These are phyloP conservation scores for Erysiphe neolycopersici DNA, from an alignment of 2,329 filamentous ascomycete species.

Conservation along the genomic window DNA sequence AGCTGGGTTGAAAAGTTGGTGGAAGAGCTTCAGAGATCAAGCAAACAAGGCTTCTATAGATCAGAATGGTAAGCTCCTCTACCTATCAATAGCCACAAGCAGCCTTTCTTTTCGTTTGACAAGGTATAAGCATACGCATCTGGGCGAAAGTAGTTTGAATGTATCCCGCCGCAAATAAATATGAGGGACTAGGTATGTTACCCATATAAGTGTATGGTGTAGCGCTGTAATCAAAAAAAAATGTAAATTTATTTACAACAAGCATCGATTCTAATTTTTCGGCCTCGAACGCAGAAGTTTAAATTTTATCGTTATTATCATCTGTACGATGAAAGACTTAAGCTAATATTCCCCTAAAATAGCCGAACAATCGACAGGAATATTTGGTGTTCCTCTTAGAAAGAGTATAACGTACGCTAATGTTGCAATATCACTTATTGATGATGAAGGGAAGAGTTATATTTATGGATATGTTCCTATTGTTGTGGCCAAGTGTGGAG, in stretches of 20 bases:
- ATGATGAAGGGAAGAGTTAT: constrained; percentile 79
- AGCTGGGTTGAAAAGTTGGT: constrained; percentile 83
- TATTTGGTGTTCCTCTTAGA: constrained; percentile 81
- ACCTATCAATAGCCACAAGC: neutral
- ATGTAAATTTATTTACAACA: no score
- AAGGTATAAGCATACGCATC: neutral
- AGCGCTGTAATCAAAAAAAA: no score
- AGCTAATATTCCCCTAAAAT: neutral
- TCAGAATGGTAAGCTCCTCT: constrained; percentile 20
- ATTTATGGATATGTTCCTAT: constrained; percentile 98
- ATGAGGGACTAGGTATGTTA: no score
- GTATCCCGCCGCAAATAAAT: no score
- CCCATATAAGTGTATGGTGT: no score
- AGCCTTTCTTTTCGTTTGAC: neutral
- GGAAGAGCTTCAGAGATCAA: constrained; percentile 73
- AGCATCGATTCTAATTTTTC: no score
- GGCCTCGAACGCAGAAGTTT: no score
- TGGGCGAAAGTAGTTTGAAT: no score
- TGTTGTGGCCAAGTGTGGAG: constrained; percentile 91
- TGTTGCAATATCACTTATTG: constrained; percentile 85
- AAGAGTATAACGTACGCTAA: constrained; percentile 95
- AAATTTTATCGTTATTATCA: no score
- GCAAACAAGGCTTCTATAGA: constrained; percentile 24
- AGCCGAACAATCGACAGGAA: constrained; percentile 31
- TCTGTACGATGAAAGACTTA: no score